Base-by-base conservation (phyloP, 108 stramenopile genomes). In the Stephanodiscus triporus region DNA sequence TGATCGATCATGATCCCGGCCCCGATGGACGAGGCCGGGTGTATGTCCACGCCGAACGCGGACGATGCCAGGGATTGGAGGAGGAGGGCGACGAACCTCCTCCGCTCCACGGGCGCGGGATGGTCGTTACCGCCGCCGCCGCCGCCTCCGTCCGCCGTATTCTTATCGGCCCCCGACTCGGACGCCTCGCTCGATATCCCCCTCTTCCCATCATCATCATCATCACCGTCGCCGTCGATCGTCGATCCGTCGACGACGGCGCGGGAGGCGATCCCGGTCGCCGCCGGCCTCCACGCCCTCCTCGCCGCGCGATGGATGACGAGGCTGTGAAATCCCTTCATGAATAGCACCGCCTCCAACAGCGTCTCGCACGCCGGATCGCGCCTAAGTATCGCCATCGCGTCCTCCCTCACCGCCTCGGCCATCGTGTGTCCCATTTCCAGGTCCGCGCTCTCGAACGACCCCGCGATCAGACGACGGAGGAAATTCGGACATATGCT, bases 1-100 rank as follows among this genome's bases (percentile, higher is more conserved):
- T 90, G 89, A 68, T 90, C 89, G 26, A 90, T 57, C 70, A 90
- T 80, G 16, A 88, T 68, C 11, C 85, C 86, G 22, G 59, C 72
- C 5, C 80, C 84, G 24, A 91, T 83, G 36, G 48, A 30, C 23
- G 86, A 79, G 14, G 85, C 89, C 6, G 90, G 90, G 48, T 91
- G 90, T 57, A 91, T 91, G 50, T 91, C 90, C 22, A 89, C 87
- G 27, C 85, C 88, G 51, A 89, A 91, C 4, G 85, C 68, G 43
- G 89, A 85, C 0, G 87, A 88, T 38, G 69, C 65, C 20, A 76
- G 76, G 1, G 80, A 82, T 73, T 91, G 90, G 6, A 89, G 67
- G 9, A 81, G 70, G 16, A 84, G 78, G 14, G 89, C 85, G 30
- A 85, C 78, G 70, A 80, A 80, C n/a, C 82, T 20, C 23, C 29